Evolutionary conservation across 177 flowering plant genomes (phyloP), one percentile per base, ranked within the genome.

Genomic region (Vitis hybrid): DNA sequence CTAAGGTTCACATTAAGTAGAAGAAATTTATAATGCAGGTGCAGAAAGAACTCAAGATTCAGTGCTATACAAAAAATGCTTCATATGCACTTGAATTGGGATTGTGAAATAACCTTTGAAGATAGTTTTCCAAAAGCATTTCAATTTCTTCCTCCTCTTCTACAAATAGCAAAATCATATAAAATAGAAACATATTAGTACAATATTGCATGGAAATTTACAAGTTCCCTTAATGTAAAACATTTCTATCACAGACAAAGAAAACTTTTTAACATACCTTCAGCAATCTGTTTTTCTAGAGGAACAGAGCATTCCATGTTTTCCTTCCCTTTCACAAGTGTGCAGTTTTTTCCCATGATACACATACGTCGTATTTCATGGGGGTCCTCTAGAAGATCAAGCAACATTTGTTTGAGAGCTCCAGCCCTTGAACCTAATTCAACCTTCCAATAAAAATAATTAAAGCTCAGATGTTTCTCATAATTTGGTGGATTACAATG

Each of bases 91-190:
- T 41, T 59, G 1, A 49, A 51, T 55, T 18, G 64, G 63, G 55
- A 65, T 12, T 8, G 63, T 58, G 73, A 27, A 74, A 68, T 51
- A 69, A 95, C 99, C 99, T 93, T 77, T 91, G 96, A 41, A 95
- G 93, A 83, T 91, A 95, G 70, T 93, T 93, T 78, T 95, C 99
- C 83, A 95, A 63, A 57, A 95, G 98, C 99, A 95, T 95, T 82
- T 95, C 99, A 72, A 95, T 93, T 82, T 95, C 99, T 83, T 95
- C 99, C 80, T 93, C 99, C 76, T 93, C 98, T 75, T 95, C 99
- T 95, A 91, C 81, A 80, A 67, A 70, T n/a, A 41, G 46, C 0
- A 41, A 61, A 55, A 32, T 62, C 49, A 62, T 0, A 62, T 62
- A 11, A 27, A 62, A 18, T 20, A 62, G 49, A 62, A 27, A 62